Base-by-base conservation (phyloP, 2,329 filamentous ascomycete genomes). In the Dryadomyces quercus-mongolicae region DNA sequence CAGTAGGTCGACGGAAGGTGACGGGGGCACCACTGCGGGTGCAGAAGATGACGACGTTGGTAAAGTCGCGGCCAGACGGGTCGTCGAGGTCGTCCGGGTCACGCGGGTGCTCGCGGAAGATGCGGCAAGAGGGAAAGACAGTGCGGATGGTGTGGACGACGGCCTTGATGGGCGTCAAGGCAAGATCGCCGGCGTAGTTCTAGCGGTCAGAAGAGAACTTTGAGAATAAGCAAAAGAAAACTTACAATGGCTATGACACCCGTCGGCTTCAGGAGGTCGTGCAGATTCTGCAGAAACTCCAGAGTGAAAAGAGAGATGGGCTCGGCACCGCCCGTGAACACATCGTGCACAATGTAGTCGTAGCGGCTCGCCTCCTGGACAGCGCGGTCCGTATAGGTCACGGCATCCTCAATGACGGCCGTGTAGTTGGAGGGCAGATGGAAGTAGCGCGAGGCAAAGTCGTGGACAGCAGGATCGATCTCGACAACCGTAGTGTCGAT, bases 1-100 rank as follows among this genome's bases (percentile, higher is more conserved):
- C 67, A 0, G 69, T 71, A 0, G 90, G 80, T 16, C 73, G 63
- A 13, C 91, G 78, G 72, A 97, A 97, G 18, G 51, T 25, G 34
- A 62, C 42, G 0, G 65, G 71, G 7, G 12, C 62, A 22, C 58
- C 55, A 12, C 71, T 74, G 69, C 90, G 92, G 56, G 80, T 83
- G 74, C 93, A 98, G 72, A 96, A 96, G 57, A 97, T 82, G 49
- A 97, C 87, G 79, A 97, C 89, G 72, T 98, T 98, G 65, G 90
- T 88, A 67, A 97, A 96, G 64, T 95, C 88, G 31, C 71, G 70
- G 2, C 72, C 74, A 40, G 18, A 73, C 68, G 40, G 67, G 8
- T 71, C 69, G 22, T 72, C 69, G 1, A 70, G 67, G 9, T 71
- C 68, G 20, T 72, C 69, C 1, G 68, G 68, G 5, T 79, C 71